A percentile compares a stretch with the other conserved stretches of the same genome.
Evolutionary conservation across 768 basidiomycete genomes (phyloP).

Genomic region (Suillus luteus): DNA sequence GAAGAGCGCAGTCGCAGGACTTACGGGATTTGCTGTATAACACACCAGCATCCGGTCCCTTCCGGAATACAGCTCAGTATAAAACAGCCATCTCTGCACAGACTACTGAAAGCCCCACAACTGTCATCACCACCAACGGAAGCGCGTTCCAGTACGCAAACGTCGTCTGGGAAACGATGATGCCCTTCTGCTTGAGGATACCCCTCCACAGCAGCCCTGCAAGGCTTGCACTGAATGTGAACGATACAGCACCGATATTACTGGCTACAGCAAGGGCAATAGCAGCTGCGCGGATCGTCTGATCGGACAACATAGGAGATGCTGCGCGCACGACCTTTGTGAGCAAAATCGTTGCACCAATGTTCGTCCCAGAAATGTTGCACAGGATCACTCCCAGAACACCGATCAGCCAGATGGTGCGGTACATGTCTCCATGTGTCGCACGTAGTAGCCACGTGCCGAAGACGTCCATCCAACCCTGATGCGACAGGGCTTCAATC

Average conservation of each 20-base stretch:
- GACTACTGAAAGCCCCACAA: conserved; percentile 67
- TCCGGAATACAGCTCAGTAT: conserved; percentile 21
- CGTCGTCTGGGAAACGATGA: conserved; percentile 55
- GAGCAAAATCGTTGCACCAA: conserved; percentile 87
- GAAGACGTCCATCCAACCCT: conserved; percentile 90
- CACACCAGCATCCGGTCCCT: background rate
- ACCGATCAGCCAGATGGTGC: conserved; percentile 68
- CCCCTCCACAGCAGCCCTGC: conserved; percentile 84
- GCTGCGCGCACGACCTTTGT: conserved; percentile 72
- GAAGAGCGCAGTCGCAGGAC: background rate
- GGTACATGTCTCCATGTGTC: conserved; percentile 42
- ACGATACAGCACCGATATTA: conserved; percentile 89
- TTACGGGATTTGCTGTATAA: background rate
- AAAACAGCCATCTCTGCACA: conserved; percentile 74
- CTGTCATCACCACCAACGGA: conserved; percentile 66
- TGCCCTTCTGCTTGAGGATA: conserved; percentile 74
- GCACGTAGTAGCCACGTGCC: conserved; percentile 62
- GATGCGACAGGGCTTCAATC: conserved; percentile 77
- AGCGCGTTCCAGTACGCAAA: conserved; percentile 77
- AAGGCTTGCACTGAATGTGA: conserved; percentile 85
- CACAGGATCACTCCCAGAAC: conserved; percentile 73
- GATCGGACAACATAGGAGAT: conserved; percentile 32
- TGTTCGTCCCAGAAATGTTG: conserved; percentile 87
- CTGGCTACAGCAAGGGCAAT: conserved; percentile 81
- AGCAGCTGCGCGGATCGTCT: conserved; percentile 54